A percentile compares a stretch with the other conserved stretches of the same genome.
Conservation (phyloP, 2,329 filamentous ascomycete genomes). For the Parastagonospora avenae region DNA sequence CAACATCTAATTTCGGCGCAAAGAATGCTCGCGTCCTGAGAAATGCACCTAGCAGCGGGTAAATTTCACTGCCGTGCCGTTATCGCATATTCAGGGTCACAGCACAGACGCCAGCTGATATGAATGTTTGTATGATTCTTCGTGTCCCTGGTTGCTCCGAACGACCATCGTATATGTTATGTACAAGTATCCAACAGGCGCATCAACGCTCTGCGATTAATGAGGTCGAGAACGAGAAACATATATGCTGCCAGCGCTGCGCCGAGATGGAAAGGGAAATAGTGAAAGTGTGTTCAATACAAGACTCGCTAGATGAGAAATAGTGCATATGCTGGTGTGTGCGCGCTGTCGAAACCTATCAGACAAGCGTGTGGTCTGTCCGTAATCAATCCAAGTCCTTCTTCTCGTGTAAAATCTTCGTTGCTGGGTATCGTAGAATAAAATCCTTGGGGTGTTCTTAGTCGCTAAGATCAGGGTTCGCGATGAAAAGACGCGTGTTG, state of each 20-base stretch:
- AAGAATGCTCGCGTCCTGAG: conserved; percentile 5
- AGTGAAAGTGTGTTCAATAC: neutral
- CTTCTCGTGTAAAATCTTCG: conserved; percentile 2
- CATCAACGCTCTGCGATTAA: too few relatives aligned
- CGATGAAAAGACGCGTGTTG: conserved; percentile 75
- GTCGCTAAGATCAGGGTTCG: conserved; percentile 74
- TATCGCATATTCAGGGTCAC: too few relatives aligned
- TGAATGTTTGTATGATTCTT: too few relatives aligned
- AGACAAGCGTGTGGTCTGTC: too few relatives aligned
- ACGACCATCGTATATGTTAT: too few relatives aligned
- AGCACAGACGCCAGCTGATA: too few relatives aligned
- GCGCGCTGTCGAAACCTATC: neutral
- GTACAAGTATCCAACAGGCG: too few relatives aligned
- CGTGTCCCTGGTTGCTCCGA: too few relatives aligned
- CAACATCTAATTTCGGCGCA: conserved; percentile 1
- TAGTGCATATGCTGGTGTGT: neutral
- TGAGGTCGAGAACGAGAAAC: too few relatives aligned
- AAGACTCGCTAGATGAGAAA: neutral
- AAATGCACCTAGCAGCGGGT: neutral
- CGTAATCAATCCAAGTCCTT: neutral
- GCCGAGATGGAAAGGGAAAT: neutral
- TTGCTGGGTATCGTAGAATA: conserved; percentile 42
- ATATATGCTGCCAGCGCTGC: too few relatives aligned
- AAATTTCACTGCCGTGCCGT: neutral
- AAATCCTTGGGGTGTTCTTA: conserved; percentile 19